A percentile compares a stretch with the other conserved stretches of the same genome.
Evolutionary conservation across 2,329 filamentous ascomycete species (phyloP).

Genomic region (Colletotrichum trifolii): DNA sequence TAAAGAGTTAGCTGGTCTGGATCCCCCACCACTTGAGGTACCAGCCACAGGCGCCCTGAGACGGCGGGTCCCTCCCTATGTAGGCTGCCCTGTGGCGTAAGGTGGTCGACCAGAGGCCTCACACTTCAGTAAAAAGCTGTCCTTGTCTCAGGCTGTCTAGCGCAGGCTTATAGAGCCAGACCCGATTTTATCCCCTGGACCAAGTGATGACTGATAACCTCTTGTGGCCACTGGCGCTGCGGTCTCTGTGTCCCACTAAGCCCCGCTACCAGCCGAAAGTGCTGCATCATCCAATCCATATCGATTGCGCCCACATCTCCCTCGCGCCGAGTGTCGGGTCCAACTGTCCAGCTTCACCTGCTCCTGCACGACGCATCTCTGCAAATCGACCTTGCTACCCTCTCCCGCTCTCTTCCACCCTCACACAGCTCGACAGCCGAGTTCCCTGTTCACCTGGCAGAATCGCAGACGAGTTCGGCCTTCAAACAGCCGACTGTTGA

Average conservation of each 20-base stretch:
- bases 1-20: too few species aligned
- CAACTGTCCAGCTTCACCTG: conserved; percentile 33
- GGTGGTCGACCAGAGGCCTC: too few species aligned
- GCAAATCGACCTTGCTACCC: conserved; percentile 19
- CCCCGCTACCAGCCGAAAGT: conserved; percentile 29
- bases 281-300: conserved; percentile 34
- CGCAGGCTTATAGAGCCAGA: conserved; percentile 5
- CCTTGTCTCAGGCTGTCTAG: too few species aligned
- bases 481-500: conserved; percentile 23
- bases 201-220: conserved; percentile 10
- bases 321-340: conserved; percentile 10
- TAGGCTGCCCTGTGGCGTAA: too few species aligned
- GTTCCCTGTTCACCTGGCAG: conserved; percentile 38
- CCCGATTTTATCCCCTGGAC: neutral
- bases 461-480: conserved; percentile 29
- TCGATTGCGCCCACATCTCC: conserved; percentile 33
- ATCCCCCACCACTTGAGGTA: too few species aligned
- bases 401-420: conserved; percentile 33
- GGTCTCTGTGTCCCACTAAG: conserved; percentile 11
- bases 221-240: conserved; percentile 23
- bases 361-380: neutral
- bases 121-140: too few species aligned
- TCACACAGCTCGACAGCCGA: conserved; percentile 39
- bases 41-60: too few species aligned
- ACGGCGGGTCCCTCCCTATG: too few species aligned